phyloP scores from a whole-genome alignment of 805 yeast genomes.

The Suhomyces vadensis region DNA sequence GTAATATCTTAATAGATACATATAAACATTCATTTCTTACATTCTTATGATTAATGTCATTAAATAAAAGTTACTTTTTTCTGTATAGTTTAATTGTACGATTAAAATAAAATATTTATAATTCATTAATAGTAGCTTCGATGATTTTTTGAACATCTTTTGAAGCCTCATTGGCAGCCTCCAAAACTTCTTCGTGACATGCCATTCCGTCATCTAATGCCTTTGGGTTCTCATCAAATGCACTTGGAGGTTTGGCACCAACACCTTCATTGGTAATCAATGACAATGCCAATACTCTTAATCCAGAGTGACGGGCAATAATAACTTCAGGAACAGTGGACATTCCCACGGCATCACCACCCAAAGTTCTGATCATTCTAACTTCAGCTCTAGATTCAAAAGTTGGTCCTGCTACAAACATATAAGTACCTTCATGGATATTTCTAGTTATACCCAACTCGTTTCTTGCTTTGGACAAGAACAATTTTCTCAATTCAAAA shows the following conservation, averaged over 20 bases:
- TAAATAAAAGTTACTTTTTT: conserved; percentile 6
- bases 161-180: conserved; percentile 78
- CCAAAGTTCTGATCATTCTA: conserved; percentile 65
- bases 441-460: conserved; percentile 51
- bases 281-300: conserved; percentile 80
- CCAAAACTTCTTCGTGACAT: conserved; percentile 87
- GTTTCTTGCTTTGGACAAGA: conserved; percentile 54
- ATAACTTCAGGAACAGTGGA: conserved; percentile 96
- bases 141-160: conserved; percentile 73
- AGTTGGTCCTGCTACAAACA: conserved; percentile 89
- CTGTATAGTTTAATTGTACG: too few relatives aligned
- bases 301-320: conserved; percentile 85
- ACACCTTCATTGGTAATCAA: conserved; percentile 85
- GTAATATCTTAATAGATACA: not conserved
- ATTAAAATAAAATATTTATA: conserved; percentile 22
- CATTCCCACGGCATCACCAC: conserved; percentile 97
- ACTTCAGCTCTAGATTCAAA: conserved; percentile 92
- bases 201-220: conserved; percentile 76
- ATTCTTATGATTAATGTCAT: conserved; percentile 9
- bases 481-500: conserved; percentile 61
- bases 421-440: conserved; percentile 85
- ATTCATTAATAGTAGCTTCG: conserved; percentile 55
- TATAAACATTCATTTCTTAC: conserved; percentile 3
- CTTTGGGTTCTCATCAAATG: conserved; percentile 52
- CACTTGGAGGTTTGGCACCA: conserved; percentile 66